Percentiles rank a stretch among this genome's conserved stretches.
These are phyloP conservation scores for Lasiodiplodia sp. DNA, from an alignment of 2,329 filamentous ascomycete genomes.

Conservation along the genomic window DNA sequence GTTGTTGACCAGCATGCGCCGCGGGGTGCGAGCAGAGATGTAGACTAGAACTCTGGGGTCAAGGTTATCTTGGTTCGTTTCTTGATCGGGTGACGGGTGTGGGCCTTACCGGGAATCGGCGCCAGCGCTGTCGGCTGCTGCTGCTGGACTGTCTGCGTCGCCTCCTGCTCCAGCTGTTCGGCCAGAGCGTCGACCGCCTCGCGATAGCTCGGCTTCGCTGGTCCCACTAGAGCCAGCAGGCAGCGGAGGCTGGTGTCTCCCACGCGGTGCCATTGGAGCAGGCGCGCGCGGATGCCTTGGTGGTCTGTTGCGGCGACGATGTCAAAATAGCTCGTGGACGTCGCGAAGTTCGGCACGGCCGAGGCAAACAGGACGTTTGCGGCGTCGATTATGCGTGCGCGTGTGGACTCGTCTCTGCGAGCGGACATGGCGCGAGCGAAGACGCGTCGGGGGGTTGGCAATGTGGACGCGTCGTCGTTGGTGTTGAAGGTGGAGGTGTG, in stretches of 20 bases:
- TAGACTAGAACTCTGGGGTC: background rate
- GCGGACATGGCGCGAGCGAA: background rate
- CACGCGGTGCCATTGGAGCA: slow-evolving; percentile 14
- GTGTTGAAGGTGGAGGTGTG: background rate
- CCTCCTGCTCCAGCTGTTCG: background rate
- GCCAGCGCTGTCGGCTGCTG: background rate
- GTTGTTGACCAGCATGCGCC: too few species aligned
- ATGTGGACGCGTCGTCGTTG: background rate
- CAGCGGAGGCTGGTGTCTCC: background rate
- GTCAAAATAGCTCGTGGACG: slow-evolving; percentile 12
- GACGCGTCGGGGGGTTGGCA: background rate
- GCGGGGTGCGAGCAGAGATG: background rate
- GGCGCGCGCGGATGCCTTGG: background rate
- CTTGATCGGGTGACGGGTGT: background rate
- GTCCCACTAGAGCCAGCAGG: background rate
- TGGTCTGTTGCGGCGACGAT: background rate
- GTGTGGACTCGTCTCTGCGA: background rate
- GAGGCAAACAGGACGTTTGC: background rate
- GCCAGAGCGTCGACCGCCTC: slow-evolving; percentile 1
- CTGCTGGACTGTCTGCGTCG: background rate
- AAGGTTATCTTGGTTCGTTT: background rate
- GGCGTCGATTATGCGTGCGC: background rate
- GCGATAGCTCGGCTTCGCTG: background rate
- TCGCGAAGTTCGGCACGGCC: background rate
- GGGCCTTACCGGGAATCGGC: background rate